These are phyloP conservation scores for Oryza meridionalis DNA, from an alignment of 176 grass and related monocot genomes.

Conservation along the genomic window DNA sequence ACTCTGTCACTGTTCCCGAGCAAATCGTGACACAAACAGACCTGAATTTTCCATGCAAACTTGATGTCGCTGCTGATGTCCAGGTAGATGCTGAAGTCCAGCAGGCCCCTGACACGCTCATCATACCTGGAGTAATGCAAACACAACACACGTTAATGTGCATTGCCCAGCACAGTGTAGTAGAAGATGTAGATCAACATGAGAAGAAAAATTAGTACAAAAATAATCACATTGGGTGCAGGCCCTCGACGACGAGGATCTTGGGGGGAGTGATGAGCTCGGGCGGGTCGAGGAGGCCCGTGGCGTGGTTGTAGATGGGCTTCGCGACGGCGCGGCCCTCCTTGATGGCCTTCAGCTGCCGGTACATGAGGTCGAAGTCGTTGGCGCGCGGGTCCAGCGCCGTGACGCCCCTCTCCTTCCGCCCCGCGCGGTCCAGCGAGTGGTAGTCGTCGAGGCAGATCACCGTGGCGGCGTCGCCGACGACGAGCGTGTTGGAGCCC, in stretches of 20 bases:
- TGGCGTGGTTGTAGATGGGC: conserved; percentile 68
- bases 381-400: conserved; percentile 59
- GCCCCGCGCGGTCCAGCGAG: conserved; percentile 60
- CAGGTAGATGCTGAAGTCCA: conserved; percentile 72
- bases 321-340: conserved; percentile 61
- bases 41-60: conserved; percentile 74
- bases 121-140: conserved; percentile 47
- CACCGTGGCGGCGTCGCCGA: conserved; percentile 56
- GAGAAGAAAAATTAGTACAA: neutral
- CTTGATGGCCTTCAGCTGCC: conserved; percentile 65
- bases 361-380: conserved; percentile 73
- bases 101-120: conserved; percentile 49
- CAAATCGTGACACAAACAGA: neutral
- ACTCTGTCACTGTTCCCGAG: neutral
- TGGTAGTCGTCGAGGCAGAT: conserved; percentile 79
- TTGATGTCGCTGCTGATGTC: conserved; percentile 61
- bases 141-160: neutral
- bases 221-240: conserved; percentile 60
- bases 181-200: neutral
- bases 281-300: conserved; percentile 56
- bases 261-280: conserved; percentile 64
- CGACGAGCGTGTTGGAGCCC: conserved; percentile 63
- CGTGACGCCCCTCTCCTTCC: conserved; percentile 57
- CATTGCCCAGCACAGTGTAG: too few relatives aligned
- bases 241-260: conserved; percentile 65